Evolutionary conservation across 2,329 filamentous ascomycete species (phyloP).

Genomic region (Cryphonectria nitschkei): DNA sequence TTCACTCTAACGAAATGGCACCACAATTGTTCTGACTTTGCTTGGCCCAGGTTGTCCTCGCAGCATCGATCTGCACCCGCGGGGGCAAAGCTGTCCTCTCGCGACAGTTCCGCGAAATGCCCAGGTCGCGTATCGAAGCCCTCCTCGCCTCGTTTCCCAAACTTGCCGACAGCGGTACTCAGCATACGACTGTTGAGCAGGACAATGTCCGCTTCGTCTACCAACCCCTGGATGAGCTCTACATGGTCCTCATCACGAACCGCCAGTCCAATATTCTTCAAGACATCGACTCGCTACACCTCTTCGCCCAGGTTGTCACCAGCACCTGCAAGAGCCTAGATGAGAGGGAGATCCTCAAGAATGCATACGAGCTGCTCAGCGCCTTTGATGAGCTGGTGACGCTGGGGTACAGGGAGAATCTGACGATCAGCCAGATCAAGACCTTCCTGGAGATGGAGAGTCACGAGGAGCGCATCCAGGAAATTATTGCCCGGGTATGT

Average conservation of each 20-base stretch:
- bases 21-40: conserved; percentile 10
- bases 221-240: conserved; percentile 97
- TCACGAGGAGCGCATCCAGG: conserved; percentile 98
- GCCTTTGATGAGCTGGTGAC: conserved; percentile 98
- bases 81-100: conserved; percentile 98
- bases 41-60: conserved; percentile 81
- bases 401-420: conserved; percentile 91
- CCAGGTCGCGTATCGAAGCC: conserved; percentile 93
- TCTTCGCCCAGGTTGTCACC: conserved; percentile 96
- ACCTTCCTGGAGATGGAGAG: conserved; percentile 99
- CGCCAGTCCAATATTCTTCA: conserved; percentile 98
- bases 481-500: conserved; percentile 87
- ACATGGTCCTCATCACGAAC: conserved; percentile 99
- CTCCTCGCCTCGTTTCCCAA: conserved; percentile 97
- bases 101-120: conserved; percentile 96
- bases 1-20: not conserved
- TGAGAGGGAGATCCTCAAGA: conserved; percentile 91
- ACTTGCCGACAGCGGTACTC: conserved; percentile 91
- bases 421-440: conserved; percentile 96
- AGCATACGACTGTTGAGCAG: conserved; percentile 98
- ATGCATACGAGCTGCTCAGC: conserved; percentile 94
- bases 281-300: conserved; percentile 96
- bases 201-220: conserved; percentile 99
- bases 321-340: conserved; percentile 96
- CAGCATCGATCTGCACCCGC: conserved; percentile 97